A percentile compares a stretch with the other conserved stretches of the same genome.
Evolutionary conservation across 164 flowering plant genomes (phyloP).

Genomic region (Stephania cephalantha): DNA sequence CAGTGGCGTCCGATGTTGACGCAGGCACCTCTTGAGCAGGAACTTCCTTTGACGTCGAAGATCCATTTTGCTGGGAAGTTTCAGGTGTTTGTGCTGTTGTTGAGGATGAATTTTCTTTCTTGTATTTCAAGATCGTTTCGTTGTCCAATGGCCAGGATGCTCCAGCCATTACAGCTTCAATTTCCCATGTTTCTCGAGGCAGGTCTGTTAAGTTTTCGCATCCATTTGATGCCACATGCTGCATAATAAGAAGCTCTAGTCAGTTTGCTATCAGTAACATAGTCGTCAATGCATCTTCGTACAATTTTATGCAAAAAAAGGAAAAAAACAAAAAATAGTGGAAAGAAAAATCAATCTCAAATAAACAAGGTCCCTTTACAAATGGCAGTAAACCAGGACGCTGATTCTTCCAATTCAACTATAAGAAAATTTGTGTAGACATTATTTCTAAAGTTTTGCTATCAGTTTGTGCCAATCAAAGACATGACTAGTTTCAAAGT

Average conservation of each 20-base stretch:
- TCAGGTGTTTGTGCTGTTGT: neutral
- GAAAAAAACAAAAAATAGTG: too few relatives aligned
- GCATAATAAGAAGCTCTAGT: constrained; percentile 1
- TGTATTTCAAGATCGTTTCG: constrained; percentile 6
- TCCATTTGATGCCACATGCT: constrained; percentile 69
- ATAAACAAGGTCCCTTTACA: too few relatives aligned
- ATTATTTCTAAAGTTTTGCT: neutral
- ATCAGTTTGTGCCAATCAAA: neutral
- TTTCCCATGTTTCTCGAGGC: constrained; percentile 65
- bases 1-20: neutral
- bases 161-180: constrained; percentile 94
- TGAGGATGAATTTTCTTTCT: neutral
- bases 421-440: neutral
- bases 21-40: neutral
- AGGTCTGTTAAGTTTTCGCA: constrained; percentile 69
- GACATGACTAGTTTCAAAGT: neutral
- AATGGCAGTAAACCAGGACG: too few relatives aligned
- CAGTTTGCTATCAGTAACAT: neutral
- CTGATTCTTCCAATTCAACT: neutral
- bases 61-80: neutral
- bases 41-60: neutral
- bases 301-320: neutral
- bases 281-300: neutral
- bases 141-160: constrained; percentile 66
- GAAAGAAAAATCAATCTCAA: too few relatives aligned